Evolutionary conservation across 306 rosid species (phyloP).

Genomic region (Pterocarpus macrocarpus): DNA sequence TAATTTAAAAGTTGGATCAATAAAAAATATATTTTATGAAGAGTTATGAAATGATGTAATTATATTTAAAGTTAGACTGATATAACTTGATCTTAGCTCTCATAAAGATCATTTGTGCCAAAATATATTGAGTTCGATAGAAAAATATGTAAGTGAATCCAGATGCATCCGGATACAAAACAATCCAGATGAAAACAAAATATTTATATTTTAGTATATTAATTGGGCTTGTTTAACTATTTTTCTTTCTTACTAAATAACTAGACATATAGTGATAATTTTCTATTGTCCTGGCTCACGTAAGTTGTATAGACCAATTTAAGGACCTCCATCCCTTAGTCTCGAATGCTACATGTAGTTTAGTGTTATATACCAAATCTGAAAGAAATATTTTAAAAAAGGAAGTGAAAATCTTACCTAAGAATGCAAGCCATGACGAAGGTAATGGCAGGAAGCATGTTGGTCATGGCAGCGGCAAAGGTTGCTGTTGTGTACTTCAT

Average conservation of each 20-base stretch:
- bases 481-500: slow-evolving; percentile 98
- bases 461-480: slow-evolving; percentile 88
- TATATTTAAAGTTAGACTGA: too few relatives aligned
- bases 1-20: too few relatives aligned
- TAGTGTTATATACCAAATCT: not conserved
- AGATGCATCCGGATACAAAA: too few relatives aligned
- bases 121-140: too few relatives aligned
- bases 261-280: not conserved
- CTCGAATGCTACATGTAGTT: not conserved
- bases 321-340: not conserved
- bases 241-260: not conserved
- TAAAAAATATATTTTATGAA: too few relatives aligned
- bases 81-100: too few relatives aligned
- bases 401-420: slow-evolving; percentile 54
- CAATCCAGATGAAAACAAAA: too few relatives aligned
- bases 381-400: not conserved
- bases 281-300: not conserved
- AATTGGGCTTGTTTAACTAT: not conserved
- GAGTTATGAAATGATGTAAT: too few relatives aligned
- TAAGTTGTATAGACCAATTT: not conserved
- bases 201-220: not conserved
- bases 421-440: slow-evolving; percentile 85
- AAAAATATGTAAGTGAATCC: too few relatives aligned
- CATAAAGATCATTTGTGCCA: too few relatives aligned
- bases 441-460: slow-evolving; percentile 91